These are phyloP conservation scores for Cercospora sp. DNA, from an alignment of 2,329 filamentous ascomycete species.

Conservation along the genomic window DNA sequence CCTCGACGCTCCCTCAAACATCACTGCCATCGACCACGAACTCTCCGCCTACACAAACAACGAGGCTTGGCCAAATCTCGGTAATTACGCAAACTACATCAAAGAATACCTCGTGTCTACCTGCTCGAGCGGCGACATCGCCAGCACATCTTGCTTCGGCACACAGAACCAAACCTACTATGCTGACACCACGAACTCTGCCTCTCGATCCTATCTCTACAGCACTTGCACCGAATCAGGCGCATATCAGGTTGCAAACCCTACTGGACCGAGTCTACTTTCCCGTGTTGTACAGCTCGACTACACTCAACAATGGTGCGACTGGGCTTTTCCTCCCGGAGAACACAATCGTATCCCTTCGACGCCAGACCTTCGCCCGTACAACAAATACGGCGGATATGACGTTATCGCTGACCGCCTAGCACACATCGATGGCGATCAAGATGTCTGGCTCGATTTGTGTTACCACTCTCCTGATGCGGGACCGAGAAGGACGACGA, in stretches of 20 bases:
- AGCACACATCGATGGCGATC: conserved; percentile 54
- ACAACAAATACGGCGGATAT: conserved; percentile 52
- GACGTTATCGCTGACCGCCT: conserved; percentile 50
- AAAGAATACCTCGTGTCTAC: conserved; percentile 48
- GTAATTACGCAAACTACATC: conserved; percentile 55
- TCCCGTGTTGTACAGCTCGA: conserved; percentile 50
- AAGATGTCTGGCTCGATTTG: conserved; percentile 55
- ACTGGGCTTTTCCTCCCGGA: conserved; percentile 55
- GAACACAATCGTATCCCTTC: conserved; percentile 48
- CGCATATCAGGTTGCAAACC: conserved; percentile 51
- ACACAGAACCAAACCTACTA: conserved; percentile 49
- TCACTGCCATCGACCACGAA: conserved; percentile 48
- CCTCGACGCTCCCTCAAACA: conserved; percentile 45
- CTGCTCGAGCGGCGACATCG: conserved; percentile 45
- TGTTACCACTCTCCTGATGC: conserved; percentile 53
- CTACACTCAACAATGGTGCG: conserved; percentile 59
- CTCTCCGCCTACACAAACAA: conserved; percentile 53
- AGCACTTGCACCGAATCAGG: conserved; percentile 49
- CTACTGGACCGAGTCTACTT: conserved; percentile 48
- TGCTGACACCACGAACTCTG: conserved; percentile 46
- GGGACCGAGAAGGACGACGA: conserved; percentile 27
- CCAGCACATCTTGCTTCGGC: conserved; percentile 51
- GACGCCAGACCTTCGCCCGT: conserved; percentile 45
- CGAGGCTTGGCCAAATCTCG: conserved; percentile 53
- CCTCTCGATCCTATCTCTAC: conserved; percentile 52